Evolutionary conservation across 768 basidiomycete genomes (phyloP), one percentile per base, ranked within the genome.

Genomic region (Boletus eberwhitei): DNA sequence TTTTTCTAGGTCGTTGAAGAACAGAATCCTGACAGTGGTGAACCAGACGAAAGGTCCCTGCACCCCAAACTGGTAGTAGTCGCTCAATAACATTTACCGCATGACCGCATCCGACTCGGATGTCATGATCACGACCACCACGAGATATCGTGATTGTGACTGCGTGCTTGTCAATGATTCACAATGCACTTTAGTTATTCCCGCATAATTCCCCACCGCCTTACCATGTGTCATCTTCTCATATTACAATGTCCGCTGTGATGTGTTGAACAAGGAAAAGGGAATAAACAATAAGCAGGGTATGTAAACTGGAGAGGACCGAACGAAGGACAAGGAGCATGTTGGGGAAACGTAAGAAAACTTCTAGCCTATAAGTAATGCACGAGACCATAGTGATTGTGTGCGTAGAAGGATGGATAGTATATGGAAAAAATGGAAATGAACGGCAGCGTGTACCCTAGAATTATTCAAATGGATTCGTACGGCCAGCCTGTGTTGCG

Each of bases 401-500:
- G 44, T 4, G 42, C 50, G 32, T 6, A 13, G 49, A 57, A 46
- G 37, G 24, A 49, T 13, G 47, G 29, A 31, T 51, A 21, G 40
- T 51, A 54, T 64, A 50, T 19, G 44, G 16, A 50, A 38, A 56
- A 37, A 48, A 50, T 16, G 58, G 52, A 50, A 29, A 22, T 19
- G 43, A 47, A 38, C 17, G 51, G 35, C 31, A 32, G 31, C 12
- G 14, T 49, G 34, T 47, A 16, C n/a, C 21, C 22, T n/a, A 42
- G 22, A 12, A 14, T 63, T 64, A 79, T 60, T 80, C 78, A 38
- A 80, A 74, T 2, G 79, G 79, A 71, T 91, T 91, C 31, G 88
- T 90, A 55, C 85, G 81, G 51, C 85, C 88, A 49, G 87, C 84
- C 88, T 90, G 47, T 42, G 53, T 19, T 24, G 14, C 3, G n/a